phyloP scores from a whole-genome alignment of 495 filamentous ascomycete species.

The Glonium stellatum region DNA sequence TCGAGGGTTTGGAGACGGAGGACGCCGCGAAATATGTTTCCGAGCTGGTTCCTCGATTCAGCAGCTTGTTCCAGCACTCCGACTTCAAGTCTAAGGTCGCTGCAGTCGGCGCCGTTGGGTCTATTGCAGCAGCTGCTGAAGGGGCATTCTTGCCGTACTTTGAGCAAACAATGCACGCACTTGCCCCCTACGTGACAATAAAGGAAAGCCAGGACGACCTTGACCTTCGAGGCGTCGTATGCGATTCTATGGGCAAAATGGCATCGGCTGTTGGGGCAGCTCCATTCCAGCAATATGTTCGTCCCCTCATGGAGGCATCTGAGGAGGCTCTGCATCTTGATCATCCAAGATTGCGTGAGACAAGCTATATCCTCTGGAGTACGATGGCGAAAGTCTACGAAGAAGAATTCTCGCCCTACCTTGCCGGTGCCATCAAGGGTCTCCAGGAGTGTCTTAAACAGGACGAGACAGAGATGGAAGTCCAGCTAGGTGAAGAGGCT shows the following conservation, averaged over 20 bases:
- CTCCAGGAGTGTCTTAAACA: conserved; percentile 80
- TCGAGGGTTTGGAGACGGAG: conserved; percentile 79
- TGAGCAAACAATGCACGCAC: conserved; percentile 73
- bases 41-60: conserved; percentile 76
- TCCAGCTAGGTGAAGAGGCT: conserved; percentile 69
- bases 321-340: conserved; percentile 88
- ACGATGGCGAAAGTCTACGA: conserved; percentile 89
- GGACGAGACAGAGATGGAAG: conserved; percentile 78
- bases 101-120: conserved; percentile 81
- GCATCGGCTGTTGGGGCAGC: conserved; percentile 79
- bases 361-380: conserved; percentile 94
- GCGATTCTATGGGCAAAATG: conserved; percentile 88
- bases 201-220: conserved; percentile 89
- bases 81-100: conserved; percentile 86
- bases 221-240: conserved; percentile 78
- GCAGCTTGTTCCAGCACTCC: conserved; percentile 67
- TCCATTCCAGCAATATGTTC: conserved; percentile 83
- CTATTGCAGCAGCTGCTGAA: conserved; percentile 76
- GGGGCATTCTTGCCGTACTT: conserved; percentile 86
- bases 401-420: conserved; percentile 80
- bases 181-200: conserved; percentile 73
- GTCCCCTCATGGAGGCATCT: conserved; percentile 79
- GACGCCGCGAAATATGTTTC: conserved; percentile 73
- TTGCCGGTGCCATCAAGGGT: conserved; percentile 76
- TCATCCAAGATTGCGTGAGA: conserved; percentile 84